Conservation (phyloP, 345 rosid genomes). For the Litchi chinensis region DNA sequence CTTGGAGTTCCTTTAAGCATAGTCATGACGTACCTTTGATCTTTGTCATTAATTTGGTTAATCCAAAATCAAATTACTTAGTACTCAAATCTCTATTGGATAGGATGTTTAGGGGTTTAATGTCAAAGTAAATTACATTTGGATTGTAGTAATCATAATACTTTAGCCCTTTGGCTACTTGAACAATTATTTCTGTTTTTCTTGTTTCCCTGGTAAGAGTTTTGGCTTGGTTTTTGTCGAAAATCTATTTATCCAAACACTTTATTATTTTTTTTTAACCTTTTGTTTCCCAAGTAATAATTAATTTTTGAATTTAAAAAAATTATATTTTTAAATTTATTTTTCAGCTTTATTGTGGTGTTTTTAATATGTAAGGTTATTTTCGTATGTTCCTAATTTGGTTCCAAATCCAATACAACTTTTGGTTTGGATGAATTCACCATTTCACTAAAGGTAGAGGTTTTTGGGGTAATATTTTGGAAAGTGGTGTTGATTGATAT, state of each 20-base stretch:
- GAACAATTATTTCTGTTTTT: slow-evolving; percentile 22
- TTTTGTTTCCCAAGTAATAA: too few species aligned
- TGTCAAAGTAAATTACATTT: slow-evolving; percentile 13
- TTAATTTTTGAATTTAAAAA: too few species aligned
- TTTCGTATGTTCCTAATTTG: too few species aligned
- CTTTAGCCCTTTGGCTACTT: slow-evolving; percentile 15
- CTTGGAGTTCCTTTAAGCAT: background rate
- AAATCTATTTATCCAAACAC: slow-evolving; percentile 29
- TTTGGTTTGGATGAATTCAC: too few species aligned
- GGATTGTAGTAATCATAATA: slow-evolving; percentile 25
- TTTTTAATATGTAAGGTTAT: too few species aligned
- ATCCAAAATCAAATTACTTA: slow-evolving; percentile 19
- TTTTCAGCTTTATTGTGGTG: too few species aligned
- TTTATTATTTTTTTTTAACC: too few species aligned
- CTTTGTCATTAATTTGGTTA: slow-evolving; percentile 3
- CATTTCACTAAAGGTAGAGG: too few species aligned
- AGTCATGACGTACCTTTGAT: background rate
- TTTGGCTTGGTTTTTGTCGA: background rate
- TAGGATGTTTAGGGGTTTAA: slow-evolving; percentile 16
- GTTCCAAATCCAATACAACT: too few species aligned
- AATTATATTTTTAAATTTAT: too few species aligned
- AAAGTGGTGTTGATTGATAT: too few species aligned
- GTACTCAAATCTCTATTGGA: slow-evolving; percentile 7
- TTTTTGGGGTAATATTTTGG: too few species aligned
- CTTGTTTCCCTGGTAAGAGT: slow-evolving; percentile 20